Evolutionary conservation across 306 rosid genomes (phyloP).

Genomic region (Begonia peltatifolia): DNA sequence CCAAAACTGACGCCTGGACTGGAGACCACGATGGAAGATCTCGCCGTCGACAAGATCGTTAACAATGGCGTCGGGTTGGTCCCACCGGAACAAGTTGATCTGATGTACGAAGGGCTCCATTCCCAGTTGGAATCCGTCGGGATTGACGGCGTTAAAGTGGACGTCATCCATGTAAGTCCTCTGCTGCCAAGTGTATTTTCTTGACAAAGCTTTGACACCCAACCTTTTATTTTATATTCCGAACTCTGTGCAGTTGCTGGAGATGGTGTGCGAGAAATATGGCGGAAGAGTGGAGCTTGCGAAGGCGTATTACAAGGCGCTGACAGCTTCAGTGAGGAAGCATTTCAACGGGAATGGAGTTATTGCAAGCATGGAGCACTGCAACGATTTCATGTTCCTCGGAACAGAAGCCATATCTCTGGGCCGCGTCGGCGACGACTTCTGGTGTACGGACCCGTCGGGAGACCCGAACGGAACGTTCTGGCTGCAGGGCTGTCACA

Average conservation of each 20-base stretch:
- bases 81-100: slow-evolving; percentile 45
- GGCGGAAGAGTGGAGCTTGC: slow-evolving; percentile 91
- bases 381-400: slow-evolving; percentile 91
- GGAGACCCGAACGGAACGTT: slow-evolving; percentile 90
- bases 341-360: slow-evolving; percentile 91
- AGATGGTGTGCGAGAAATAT: slow-evolving; percentile 78
- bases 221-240: background rate
- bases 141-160: slow-evolving; percentile 87
- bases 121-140: slow-evolving; percentile 50
- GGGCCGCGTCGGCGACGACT: slow-evolving; percentile 98
- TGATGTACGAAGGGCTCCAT: slow-evolving; percentile 79
- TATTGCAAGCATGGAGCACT: slow-evolving; percentile 96
- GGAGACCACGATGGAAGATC: slow-evolving; percentile 64
- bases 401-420: slow-evolving; percentile 87
- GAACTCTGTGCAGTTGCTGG: slow-evolving; percentile 39
- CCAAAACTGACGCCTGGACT: slow-evolving; percentile 48
- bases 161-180: slow-evolving; percentile 77
- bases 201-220: too few species aligned
- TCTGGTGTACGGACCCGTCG: slow-evolving; percentile 84
- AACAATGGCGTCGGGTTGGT: slow-evolving; percentile 55
- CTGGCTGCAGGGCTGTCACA: slow-evolving; percentile 98
- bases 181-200: background rate
- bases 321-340: slow-evolving; percentile 59
- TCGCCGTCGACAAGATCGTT: slow-evolving; percentile 82
- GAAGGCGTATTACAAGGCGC: slow-evolving; percentile 73